A percentile compares a stretch with the other conserved stretches of the same genome.
phyloP scores from a whole-genome alignment of 108 stramenopile species.

The Discostella pseudostelligera region DNA sequence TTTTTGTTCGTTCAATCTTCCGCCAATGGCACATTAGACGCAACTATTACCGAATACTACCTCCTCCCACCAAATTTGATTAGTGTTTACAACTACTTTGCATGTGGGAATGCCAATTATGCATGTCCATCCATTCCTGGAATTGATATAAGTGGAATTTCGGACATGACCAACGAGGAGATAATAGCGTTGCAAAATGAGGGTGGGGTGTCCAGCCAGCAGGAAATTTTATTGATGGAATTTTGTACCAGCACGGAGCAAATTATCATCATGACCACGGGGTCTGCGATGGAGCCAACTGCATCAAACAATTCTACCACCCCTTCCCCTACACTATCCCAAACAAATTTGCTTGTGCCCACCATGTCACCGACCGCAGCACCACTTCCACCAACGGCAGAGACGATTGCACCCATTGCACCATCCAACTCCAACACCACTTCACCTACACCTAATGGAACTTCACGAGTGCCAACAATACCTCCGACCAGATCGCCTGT shows the following conservation, averaged over 20 bases:
- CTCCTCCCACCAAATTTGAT: conserved; percentile 22
- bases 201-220: conserved; percentile 4
- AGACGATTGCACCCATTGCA: too few species aligned
- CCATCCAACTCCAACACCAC: not conserved
- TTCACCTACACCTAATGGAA: not conserved
- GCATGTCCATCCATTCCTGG: conserved; percentile 35
- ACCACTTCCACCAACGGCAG: not conserved
- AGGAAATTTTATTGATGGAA: conserved; percentile 5
- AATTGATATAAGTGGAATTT: conserved; percentile 27
- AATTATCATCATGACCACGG: not conserved
- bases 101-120: conserved; percentile 30
- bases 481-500: too few species aligned
- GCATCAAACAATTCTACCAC: not conserved
- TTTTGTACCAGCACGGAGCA: conserved; percentile 12
- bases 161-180: too few species aligned
- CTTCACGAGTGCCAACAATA: not conserved
- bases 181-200: too few species aligned
- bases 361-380: not conserved
- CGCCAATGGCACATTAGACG: conserved; percentile 3
- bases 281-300: not conserved
- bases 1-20: conserved; percentile 23
- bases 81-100: conserved; percentile 32
- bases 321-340: not conserved
- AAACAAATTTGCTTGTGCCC: not conserved
- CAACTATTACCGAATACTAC: conserved; percentile 18